These are phyloP conservation scores for Mucor plumbeus DNA, from an alignment of 371 early-diverging fungal species.

Conservation along the genomic window DNA sequence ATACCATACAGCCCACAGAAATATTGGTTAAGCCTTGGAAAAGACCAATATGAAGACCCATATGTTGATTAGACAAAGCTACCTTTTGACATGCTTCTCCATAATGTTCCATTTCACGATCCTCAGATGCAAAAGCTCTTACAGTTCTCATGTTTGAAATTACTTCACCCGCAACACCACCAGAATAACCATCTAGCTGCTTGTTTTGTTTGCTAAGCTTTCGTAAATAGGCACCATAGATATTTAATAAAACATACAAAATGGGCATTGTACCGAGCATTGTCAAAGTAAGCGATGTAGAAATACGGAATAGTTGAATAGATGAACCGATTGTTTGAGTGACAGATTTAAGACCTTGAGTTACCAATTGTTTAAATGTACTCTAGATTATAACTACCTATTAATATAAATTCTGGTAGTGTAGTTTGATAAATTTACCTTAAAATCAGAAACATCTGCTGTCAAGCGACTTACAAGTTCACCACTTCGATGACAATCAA, in stretches of 20 bases:
- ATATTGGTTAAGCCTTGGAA: constrained; percentile 80
- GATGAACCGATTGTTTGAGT: constrained; percentile 74
- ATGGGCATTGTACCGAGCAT: constrained; percentile 70
- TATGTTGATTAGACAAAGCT: constrained; percentile 45
- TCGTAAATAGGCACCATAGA: constrained; percentile 78
- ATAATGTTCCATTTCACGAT: constrained; percentile 67
- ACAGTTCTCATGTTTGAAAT: constrained; percentile 77
- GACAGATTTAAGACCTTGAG: constrained; percentile 74
- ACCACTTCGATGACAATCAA: constrained; percentile 70
- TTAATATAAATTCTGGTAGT: not conserved
- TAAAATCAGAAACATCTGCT: constrained; percentile 77
- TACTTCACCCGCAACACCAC: constrained; percentile 75
- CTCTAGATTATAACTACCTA: constrained; percentile 36
- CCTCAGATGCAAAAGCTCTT: constrained; percentile 77
- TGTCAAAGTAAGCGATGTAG: constrained; percentile 68
- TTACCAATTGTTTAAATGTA: constrained; percentile 72
- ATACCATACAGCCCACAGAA: constrained; percentile 73
- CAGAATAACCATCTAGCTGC: constrained; percentile 60
- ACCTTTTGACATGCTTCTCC: constrained; percentile 50
- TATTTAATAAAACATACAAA: constrained; percentile 66
- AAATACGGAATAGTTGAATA: constrained; percentile 68
- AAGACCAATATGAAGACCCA: constrained; percentile 81
- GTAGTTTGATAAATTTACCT: constrained; percentile 33
- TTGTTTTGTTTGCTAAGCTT: constrained; percentile 58
- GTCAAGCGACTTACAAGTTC: constrained; percentile 72